Evolutionary conservation across 768 basidiomycete genomes (phyloP).

Genomic region (Leccinum pellstonianum): DNA sequence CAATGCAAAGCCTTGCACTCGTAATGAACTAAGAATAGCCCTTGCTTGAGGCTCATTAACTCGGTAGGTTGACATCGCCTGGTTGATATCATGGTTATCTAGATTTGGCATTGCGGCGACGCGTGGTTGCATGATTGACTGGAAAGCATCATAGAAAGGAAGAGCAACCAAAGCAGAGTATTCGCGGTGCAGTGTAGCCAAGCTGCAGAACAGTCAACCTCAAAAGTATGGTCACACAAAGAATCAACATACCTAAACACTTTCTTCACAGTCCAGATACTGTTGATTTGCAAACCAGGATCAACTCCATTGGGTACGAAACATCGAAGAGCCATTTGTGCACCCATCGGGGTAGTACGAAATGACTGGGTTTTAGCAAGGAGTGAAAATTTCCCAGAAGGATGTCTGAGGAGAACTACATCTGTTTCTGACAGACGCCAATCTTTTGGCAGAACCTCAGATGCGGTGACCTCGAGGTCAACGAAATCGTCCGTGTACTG

Average conservation of each 20-base stretch:
- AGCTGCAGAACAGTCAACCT: constrained; percentile 43
- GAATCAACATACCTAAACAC: constrained; percentile 63
- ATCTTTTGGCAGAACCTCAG: constrained; percentile 57
- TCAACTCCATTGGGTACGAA: constrained; percentile 44
- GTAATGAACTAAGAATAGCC: constrained; percentile 78
- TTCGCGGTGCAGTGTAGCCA: constrained; percentile 91
- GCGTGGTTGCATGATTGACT: constrained; percentile 69
- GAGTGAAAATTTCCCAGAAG: constrained; percentile 48
- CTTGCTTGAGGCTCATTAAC: constrained; percentile 94
- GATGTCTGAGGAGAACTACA: constrained; percentile 72
- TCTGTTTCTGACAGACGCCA: constrained; percentile 83
- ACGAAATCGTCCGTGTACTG: constrained; percentile 79
- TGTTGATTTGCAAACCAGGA: constrained; percentile 60
- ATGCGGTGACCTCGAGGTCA: constrained; percentile 69
- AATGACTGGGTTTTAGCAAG: constrained; percentile 72
- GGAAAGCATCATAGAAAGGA: constrained; percentile 76
- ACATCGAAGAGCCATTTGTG: constrained; percentile 61
- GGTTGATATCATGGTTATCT: constrained; percentile 51
- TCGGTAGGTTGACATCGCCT: constrained; percentile 64
- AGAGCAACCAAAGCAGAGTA: constrained; percentile 83
- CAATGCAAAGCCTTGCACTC: constrained; percentile 74
- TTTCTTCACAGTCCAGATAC: constrained; percentile 74
- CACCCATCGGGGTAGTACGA: constrained; percentile 41
- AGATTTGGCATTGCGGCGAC: constrained; percentile 47
- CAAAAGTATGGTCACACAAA: not conserved